Conservation (phyloP, 73 alveolate species). For the Breviolum minutum region DNA sequence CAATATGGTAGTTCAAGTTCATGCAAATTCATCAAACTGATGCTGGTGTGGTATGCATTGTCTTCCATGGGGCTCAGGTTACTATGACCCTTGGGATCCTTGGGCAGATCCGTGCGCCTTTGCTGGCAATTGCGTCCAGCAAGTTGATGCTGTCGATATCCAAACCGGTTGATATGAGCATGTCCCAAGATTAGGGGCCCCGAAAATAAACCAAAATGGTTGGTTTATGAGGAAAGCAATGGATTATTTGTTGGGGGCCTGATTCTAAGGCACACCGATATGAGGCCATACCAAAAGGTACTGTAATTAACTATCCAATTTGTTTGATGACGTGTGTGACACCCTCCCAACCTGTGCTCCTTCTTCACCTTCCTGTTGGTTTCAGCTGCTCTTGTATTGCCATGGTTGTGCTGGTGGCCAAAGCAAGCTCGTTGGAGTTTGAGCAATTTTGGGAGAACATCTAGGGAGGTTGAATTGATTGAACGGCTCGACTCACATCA, state of each 20-base stretch:
- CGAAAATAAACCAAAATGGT: no score
- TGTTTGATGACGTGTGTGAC: not conserved
- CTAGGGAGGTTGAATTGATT: no score
- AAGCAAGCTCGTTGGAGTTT: no score
- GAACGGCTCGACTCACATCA: no score
- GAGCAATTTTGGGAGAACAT: no score
- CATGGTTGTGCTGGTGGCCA: no score
- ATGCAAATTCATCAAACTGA: not conserved
- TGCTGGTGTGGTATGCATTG: not conserved
- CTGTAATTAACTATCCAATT: not conserved
- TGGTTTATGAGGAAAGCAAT: not conserved
- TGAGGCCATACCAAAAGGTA: not conserved
- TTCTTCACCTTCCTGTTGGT: no score
- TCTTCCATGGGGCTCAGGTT: not conserved
- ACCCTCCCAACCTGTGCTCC: no score
- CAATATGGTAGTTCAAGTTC: not conserved
- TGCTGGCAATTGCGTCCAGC: no score
- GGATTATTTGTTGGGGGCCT: not conserved
- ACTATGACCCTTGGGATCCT: slow-evolving; percentile 84
- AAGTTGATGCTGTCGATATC: not conserved
- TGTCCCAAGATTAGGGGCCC: not conserved
- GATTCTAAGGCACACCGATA: not conserved
- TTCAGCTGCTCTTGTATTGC: no score
- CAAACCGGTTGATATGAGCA: not conserved
- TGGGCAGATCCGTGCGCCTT: slow-evolving; percentile 69